Percentiles rank a stretch among this genome's conserved stretches.
These are phyloP conservation scores for Ophiostoma novo-ulmi DNA, from an alignment of 2,329 filamentous ascomycete species.

Conservation along the genomic window DNA sequence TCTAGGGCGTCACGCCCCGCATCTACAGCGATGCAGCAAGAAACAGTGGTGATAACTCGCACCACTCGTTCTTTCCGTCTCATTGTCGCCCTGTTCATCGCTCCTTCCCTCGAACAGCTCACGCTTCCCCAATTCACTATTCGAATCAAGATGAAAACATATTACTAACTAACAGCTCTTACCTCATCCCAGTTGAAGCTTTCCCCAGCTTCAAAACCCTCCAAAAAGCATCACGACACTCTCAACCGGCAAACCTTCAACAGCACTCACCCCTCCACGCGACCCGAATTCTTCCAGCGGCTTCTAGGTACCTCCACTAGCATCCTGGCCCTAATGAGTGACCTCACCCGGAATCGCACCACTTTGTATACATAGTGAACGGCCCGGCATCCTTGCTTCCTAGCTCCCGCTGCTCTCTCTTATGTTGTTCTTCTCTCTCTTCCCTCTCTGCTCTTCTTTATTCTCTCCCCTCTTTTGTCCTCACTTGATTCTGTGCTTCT, in stretches of 20 bases:
- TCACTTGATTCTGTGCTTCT: neutral
- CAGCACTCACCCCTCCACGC: constrained; percentile 3
- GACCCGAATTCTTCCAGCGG: constrained; percentile 21
- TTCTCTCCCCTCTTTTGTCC: constrained; percentile 5
- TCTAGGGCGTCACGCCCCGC: constrained; percentile 13
- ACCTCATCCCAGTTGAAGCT: neutral
- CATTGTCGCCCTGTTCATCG: neutral
- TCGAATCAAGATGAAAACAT: neutral
- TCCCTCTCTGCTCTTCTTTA: neutral
- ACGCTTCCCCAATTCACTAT: neutral
- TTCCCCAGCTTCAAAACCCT: constrained; percentile 19
- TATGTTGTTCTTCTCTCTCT: neutral
- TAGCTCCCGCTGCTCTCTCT: constrained; percentile 13
- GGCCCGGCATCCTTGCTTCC: constrained; percentile 22
- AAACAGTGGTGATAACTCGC: constrained; percentile 13
- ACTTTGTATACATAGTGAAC: constrained; percentile 23
- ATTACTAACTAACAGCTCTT: neutral
- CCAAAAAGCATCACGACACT: neutral
- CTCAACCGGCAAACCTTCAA: neutral
- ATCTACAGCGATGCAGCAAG: neutral
- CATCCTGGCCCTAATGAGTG: neutral
- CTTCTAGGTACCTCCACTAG: constrained; percentile 22
- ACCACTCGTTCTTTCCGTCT: neutral
- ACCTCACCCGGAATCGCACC: constrained; percentile 20
- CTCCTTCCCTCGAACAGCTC: neutral